A percentile compares a stretch with the other conserved stretches of the same genome.
Conservation (phyloP, 306 rosid genomes). For the Herpetospermum pedunculosum region DNA sequence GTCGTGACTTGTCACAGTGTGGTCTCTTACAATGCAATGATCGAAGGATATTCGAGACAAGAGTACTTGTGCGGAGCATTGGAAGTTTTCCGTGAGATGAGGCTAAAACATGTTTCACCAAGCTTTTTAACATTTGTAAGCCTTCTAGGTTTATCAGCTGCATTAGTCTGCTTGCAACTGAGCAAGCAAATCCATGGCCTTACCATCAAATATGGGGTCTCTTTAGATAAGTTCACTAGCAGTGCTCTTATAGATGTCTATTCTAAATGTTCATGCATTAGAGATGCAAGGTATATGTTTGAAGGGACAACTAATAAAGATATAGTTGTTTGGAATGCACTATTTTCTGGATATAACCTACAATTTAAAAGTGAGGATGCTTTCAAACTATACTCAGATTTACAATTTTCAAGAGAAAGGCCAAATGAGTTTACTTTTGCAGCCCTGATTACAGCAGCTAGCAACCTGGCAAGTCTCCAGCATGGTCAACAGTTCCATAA, state of each 20-base stretch:
- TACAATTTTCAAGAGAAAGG: constrained; percentile 39
- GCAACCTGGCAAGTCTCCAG: constrained; percentile 56
- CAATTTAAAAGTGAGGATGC: constrained; percentile 55
- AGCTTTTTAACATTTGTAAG: constrained; percentile 64
- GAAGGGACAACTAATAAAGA: constrained; percentile 59
- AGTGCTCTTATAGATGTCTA: constrained; percentile 81
- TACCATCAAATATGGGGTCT: constrained; percentile 50
- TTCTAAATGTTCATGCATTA: constrained; percentile 54
- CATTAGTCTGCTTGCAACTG: constrained; percentile 34
- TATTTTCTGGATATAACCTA: constrained; percentile 58
- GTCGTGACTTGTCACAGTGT: constrained; percentile 34
- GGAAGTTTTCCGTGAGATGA: constrained; percentile 52
- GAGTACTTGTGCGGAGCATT: constrained; percentile 46
- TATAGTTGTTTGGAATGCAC: constrained; percentile 82
- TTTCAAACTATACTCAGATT: constrained; percentile 45
- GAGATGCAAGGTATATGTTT: constrained; percentile 62
- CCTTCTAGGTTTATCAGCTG: constrained; percentile 73
- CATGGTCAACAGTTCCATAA: constrained; percentile 75
- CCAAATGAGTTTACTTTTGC: constrained; percentile 84
- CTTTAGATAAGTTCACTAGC: constrained; percentile 59
- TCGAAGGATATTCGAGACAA: constrained; percentile 73
- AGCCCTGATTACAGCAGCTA: constrained; percentile 52
- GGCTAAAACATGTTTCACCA: constrained; percentile 41
- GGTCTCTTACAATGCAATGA: constrained; percentile 86
- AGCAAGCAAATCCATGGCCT: constrained; percentile 70